phyloP scores from a whole-genome alignment of 73 alveolate genomes.

The Tetrahymena elliotti region DNA sequence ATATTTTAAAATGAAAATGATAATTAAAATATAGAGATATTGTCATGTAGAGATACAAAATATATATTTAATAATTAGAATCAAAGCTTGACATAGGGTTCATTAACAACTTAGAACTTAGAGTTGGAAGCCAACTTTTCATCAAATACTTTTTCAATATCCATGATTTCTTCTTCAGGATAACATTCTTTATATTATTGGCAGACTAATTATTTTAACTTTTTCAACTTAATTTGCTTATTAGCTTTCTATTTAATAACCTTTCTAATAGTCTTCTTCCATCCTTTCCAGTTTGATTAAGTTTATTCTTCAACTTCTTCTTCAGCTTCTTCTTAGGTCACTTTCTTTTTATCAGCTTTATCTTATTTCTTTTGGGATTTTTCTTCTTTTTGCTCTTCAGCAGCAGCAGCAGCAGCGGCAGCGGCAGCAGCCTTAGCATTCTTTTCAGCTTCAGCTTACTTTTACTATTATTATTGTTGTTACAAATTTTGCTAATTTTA shows the following conservation, averaged over 20 bases:
- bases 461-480: neutral
- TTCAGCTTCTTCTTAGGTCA: neutral
- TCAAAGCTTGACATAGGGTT: neutral
- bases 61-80: no score
- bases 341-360: neutral
- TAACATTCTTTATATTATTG: neutral
- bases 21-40: no score
- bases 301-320: neutral
- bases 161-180: constrained; percentile 8
- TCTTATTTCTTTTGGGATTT: neutral
- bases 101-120: neutral
- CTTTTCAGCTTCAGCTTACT: neutral
- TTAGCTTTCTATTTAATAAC: neutral
- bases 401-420: neutral
- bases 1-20: neutral
- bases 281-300: constrained; percentile 5
- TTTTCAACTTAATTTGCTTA: neutral
- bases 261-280: constrained; percentile 14
- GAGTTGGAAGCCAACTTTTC: neutral
- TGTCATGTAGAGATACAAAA: no score
- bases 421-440: neutral
- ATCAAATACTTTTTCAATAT: constrained; percentile 18
- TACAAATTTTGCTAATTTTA: neutral
- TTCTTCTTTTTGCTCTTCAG: neutral
- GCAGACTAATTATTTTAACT: neutral